Evolutionary conservation across 163 green algal genomes (phyloP).

Genomic region (Coccomyxa subellipsoidea): DNA sequence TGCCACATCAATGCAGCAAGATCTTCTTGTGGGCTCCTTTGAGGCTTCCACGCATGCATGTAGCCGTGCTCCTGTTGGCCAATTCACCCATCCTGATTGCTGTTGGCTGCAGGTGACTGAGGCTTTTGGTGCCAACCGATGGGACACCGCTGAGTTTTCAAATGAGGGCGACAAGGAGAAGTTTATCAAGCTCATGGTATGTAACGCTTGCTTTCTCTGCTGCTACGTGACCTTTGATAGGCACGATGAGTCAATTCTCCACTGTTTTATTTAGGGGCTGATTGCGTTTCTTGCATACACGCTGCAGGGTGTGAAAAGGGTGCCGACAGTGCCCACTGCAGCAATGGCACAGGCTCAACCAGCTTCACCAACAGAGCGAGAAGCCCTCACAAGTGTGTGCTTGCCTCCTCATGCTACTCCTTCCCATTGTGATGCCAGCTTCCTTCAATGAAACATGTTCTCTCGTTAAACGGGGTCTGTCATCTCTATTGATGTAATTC

Average conservation of each 20-base stretch:
- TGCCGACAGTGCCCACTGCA: neutral
- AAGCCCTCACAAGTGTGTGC: neutral
- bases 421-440: neutral
- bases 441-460: no score
- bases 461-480: no score
- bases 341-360: neutral
- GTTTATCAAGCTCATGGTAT: slow-evolving; percentile 20
- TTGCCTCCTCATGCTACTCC: neutral
- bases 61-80: no score
- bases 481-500: no score
- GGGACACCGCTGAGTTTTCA: slow-evolving; percentile 16
- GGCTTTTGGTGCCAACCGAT: slow-evolving; percentile 15
- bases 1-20: neutral
- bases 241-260: no score
- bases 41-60: no score
- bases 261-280: no score
- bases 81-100: no score
- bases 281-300: no score
- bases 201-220: no score
- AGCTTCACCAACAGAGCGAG: neutral
- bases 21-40: neutral
- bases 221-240: no score
- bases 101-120: neutral
- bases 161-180: slow-evolving; percentile 13
- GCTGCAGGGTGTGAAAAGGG: neutral